These are phyloP conservation scores for Microsporum ferrugineum DNA, from an alignment of 2,329 filamentous ascomycete genomes.

Conservation along the genomic window DNA sequence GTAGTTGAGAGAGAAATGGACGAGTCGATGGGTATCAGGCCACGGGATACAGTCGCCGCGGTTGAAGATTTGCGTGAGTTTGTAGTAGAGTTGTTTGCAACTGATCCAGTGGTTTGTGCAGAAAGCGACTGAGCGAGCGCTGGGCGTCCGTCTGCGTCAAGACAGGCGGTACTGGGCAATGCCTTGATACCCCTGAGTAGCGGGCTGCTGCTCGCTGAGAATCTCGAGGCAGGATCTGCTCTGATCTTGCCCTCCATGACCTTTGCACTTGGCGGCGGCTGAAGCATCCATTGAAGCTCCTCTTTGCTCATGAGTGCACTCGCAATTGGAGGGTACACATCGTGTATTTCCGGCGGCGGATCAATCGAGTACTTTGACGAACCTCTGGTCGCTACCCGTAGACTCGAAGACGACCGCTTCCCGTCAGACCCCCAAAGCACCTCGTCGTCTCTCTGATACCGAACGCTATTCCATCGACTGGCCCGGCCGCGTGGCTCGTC, in stretches of 20 bases:
- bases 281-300: conserved; percentile 81
- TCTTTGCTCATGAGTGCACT: conserved; percentile 57
- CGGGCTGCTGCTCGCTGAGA: not conserved
- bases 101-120: not conserved
- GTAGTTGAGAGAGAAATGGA: not conserved
- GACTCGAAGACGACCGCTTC: conserved; percentile 45
- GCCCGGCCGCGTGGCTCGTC: conserved; percentile 37
- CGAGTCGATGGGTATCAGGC: not conserved
- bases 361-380: conserved; percentile 50
- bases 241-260: conserved; percentile 76
- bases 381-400: conserved; percentile 27
- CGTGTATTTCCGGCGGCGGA: conserved; percentile 64
- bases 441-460: conserved; percentile 81
- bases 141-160: not conserved
- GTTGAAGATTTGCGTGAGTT: not conserved
- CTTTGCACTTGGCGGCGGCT: conserved; percentile 78
- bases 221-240: conserved; percentile 14
- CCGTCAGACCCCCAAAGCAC: conserved; percentile 61
- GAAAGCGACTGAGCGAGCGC: not conserved
- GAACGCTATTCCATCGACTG: conserved; percentile 59
- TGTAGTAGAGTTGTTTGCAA: not conserved
- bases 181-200: not conserved
- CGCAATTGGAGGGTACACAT: conserved; percentile 75
- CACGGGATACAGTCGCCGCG: not conserved
- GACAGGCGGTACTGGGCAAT: not conserved